Base-by-base conservation (phyloP, 2,329 filamentous ascomycete genomes). In the Myrmaecium sp. region DNA sequence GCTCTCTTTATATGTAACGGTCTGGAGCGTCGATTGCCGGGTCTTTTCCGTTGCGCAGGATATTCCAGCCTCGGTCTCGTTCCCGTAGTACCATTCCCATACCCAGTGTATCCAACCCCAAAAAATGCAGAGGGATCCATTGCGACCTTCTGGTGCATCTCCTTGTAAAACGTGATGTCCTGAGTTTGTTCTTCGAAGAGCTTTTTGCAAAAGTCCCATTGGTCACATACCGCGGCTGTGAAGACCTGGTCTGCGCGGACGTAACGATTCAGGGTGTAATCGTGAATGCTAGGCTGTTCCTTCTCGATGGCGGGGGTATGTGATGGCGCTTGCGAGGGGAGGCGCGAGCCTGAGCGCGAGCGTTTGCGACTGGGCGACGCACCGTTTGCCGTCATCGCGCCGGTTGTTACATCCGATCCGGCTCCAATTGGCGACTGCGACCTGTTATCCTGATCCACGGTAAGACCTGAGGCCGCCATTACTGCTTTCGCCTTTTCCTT, bases 71-170 rank as follows among this genome's bases (percentile, higher is more conserved):
- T 66, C 23, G 75, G 65, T 26, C 69, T 73, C 24, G 64, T 64
- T 31, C 74, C 82, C 16, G 86, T 94, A 41, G 71, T 64, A 33
- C 78, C 76, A 57, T 95, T 95, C 37, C 80, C 86, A 45, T 77
- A 93, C 23, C 84, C 86, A 45, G 69, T 73, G 49, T 92, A 98
- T 29, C 89, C 89, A 40, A 60, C 55, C 16, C 71, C 71, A 44
- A 71, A 75, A 16, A 75, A 51, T 7, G 62, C 58, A 20, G 60
- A 68, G 10, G 71, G 68, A 36, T 71, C 60, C 32, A 57, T 43
- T 24, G 63, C 57, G 23, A 64, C 58, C 26, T 66, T 56, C 62
- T 69, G 52, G 62, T 77, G 55, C 62, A 82, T 33, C 72, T 60
- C 37, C 57, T 63, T 37, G 58, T 86, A 82, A 45, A 81, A 74